Evolutionary conservation across 1,284 basidiomycete genomes (phyloP).

Genomic region (Leccinum insolens): DNA sequence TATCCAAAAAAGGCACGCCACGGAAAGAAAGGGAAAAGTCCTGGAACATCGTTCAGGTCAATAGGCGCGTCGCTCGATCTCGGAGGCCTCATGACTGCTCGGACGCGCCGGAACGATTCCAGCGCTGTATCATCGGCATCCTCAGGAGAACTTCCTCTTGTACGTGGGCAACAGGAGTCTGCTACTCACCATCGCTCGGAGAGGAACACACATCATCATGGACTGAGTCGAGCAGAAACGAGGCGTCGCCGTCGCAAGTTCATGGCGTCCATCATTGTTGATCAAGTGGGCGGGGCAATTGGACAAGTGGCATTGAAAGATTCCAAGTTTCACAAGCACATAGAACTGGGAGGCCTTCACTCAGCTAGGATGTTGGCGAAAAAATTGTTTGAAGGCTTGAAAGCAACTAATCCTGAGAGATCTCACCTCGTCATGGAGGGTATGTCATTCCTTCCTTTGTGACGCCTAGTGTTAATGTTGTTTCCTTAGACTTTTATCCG

Average conservation of each 20-base stretch:
- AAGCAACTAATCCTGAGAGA: conserved; percentile 59
- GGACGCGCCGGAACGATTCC: conserved; percentile 31
- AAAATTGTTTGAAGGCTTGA: conserved; percentile 73
- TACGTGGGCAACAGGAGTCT: conserved; percentile 22
- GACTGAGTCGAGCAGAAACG: conserved; percentile 35
- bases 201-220: conserved; percentile 21
- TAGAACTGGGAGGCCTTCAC: conserved; percentile 57
- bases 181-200: conserved; percentile 19
- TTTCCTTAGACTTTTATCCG: conserved; percentile 64
- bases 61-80: conserved; percentile 36
- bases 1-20: conserved; percentile 34
- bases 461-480: conserved; percentile 1
- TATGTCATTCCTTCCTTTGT: conserved; percentile 27
- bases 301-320: conserved; percentile 74
- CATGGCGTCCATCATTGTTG: conserved; percentile 67
- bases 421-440: conserved; percentile 69
- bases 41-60: conserved; percentile 34
- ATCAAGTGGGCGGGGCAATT: conserved; percentile 70
- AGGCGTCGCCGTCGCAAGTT: conserved; percentile 52
- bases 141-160: conserved; percentile 3
- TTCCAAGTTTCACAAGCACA: conserved; percentile 60
- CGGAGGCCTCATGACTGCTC: conserved; percentile 25
- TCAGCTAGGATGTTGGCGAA: conserved; percentile 75
- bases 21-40: conserved; percentile 35
- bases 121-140: conserved; percentile 17